Evolutionary conservation across 169 alveolate species (phyloP), one percentile per base, ranked within the genome.

Genomic region (Plasmodium berghei): DNA sequence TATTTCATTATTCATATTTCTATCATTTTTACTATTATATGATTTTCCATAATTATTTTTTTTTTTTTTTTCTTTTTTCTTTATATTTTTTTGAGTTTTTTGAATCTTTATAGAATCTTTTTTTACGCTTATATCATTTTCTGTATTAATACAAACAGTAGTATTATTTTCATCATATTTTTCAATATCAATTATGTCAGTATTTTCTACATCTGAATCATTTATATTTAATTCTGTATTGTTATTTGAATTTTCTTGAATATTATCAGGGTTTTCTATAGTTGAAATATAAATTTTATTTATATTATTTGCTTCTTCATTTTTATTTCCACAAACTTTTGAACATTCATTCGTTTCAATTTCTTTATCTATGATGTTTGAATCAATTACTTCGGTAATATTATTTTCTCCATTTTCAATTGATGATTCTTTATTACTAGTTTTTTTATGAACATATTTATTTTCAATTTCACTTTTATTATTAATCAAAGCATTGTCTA

Each of bases 401-500:
- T 5, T 55, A 9, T 20, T 20, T 22, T 0, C 70, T 0, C 40
- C n/a, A n/a, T 6, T 55, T 5, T 12, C 34, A 14, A 1, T n/a
- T 0, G 9, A 10, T 8, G 3, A 3, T 0, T 54, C 40, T 8
- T 24, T 20, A 54, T 9, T 4, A 4, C 8, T 28, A 28, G 6
- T 28, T 28, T 1, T 34, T 34, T 34, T 4, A 34, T 34, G 8
- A 34, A 34, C 8, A 34, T 0, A 34, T 34, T 34, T 34, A 34
- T 34, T 34, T 4, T 34, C 42, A 4, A 3, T 34, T 58, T 75
- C 77, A 54, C 10, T 69, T 59, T 64, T 22, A 14, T 56, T 52
- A 26, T 16, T 48, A 0, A 24, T 16, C 6, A 59, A n/a, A 4
- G 77, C 75, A n/a, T 63, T 77, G 16, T 77, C 89, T 14, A 77